A percentile compares a stretch with the other conserved stretches of the same genome.
These are phyloP conservation scores for Rhizopogon vinicolor DNA, from an alignment of 768 basidiomycete genomes.

Conservation along the genomic window DNA sequence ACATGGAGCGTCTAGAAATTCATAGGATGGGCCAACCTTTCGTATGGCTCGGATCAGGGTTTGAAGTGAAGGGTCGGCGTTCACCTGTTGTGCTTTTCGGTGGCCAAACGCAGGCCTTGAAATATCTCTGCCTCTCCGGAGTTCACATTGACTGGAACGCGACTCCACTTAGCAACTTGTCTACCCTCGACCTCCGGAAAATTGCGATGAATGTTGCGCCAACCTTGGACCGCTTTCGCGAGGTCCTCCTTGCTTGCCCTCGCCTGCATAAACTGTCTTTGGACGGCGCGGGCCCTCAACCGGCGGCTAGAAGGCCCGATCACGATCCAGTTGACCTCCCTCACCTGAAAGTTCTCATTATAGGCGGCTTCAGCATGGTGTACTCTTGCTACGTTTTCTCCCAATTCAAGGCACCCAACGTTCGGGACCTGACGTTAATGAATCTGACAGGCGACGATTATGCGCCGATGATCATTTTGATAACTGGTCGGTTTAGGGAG, in stretches of 20 bases:
- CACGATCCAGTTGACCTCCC: conserved; percentile 42
- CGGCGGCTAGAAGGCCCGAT: conserved; percentile 21
- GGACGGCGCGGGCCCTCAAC: conserved; percentile 57
- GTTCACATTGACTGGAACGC: conserved; percentile 57
- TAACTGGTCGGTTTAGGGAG: conserved; percentile 47
- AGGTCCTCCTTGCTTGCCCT: conserved; percentile 46
- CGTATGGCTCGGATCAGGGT: conserved; percentile 40
- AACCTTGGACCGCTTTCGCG: conserved; percentile 43
- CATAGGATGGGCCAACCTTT: conserved; percentile 51
- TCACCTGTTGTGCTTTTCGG: conserved; percentile 47
- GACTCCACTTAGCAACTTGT: conserved; percentile 47
- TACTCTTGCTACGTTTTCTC: conserved; percentile 45
- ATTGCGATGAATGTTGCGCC: conserved; percentile 52
- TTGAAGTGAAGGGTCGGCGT: conserved; percentile 28
- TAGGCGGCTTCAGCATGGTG: conserved; percentile 50
- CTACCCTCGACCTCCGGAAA: conserved; percentile 59
- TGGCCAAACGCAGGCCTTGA: conserved; percentile 38
- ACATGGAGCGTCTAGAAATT: conserved; percentile 60
- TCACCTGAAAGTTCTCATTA: conserved; percentile 44
- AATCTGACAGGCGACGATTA: conserved; percentile 49
- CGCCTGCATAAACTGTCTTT: conserved; percentile 50
- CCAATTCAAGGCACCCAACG: conserved; percentile 51
- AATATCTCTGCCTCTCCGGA: conserved; percentile 51
- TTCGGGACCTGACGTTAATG: conserved; percentile 56
- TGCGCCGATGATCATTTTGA: conserved; percentile 36